Evolutionary conservation across 345 rosid genomes (phyloP).

Genomic region (Euphorbia tirucalli): DNA sequence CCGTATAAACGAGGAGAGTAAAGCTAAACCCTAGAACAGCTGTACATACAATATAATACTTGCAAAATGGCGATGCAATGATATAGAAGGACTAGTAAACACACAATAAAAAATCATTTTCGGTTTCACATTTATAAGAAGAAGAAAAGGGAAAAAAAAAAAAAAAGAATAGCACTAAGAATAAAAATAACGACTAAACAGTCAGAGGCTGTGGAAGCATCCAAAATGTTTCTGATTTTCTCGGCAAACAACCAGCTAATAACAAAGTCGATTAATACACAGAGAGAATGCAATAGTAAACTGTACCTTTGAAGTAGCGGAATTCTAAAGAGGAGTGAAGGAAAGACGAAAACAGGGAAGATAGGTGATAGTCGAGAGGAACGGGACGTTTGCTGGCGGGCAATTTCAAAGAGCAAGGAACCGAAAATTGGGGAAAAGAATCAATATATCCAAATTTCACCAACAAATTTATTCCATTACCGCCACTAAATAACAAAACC

Average conservation of each 20-base stretch:
- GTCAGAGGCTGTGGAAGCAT: background rate
- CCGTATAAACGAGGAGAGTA: background rate
- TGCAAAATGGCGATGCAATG: too few relatives aligned
- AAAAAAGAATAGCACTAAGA: background rate
- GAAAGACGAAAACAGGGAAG: background rate
- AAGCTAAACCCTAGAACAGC: background rate
- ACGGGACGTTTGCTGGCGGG: background rate
- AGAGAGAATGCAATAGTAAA: background rate
- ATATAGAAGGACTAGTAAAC: background rate
- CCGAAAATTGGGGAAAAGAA: background rate
- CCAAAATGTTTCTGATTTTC: background rate
- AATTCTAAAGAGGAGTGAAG: background rate
- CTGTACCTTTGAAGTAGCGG: background rate
- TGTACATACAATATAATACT: background rate
- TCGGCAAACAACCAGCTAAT: background rate
- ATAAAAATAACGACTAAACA: too few relatives aligned
- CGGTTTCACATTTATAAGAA: background rate
- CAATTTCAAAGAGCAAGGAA: slow-evolving; percentile 3
- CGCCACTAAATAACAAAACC: too few relatives aligned
- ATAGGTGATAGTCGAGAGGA: background rate
- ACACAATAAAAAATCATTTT: background rate
- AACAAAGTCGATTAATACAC: background rate
- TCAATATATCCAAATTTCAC: too few relatives aligned
- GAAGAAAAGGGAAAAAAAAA: background rate
- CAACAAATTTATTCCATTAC: too few relatives aligned